phyloP scores from a whole-genome alignment of 352 stramenopile genomes.

The Globisporangium apiculatum region DNA sequence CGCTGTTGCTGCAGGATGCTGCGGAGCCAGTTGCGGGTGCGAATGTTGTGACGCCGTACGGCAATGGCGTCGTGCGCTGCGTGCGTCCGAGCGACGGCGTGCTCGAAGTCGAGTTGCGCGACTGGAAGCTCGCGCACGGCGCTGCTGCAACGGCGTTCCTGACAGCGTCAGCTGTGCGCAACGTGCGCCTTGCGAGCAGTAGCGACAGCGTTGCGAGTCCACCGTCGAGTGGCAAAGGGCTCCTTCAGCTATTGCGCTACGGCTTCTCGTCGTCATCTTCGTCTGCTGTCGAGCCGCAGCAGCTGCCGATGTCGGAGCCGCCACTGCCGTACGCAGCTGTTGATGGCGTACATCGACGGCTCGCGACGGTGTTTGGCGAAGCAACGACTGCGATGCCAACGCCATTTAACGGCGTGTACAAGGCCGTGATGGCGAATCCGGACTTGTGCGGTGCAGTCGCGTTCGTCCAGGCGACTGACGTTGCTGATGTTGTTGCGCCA shows the following conservation, averaged over 20 bases:
- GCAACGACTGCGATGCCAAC: constrained; percentile 40
- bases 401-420: constrained; percentile 38
- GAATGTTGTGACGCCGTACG: constrained; percentile 47
- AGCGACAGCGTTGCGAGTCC: constrained; percentile 12
- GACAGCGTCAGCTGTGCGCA: constrained; percentile 32
- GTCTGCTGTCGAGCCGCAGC: too few species aligned
- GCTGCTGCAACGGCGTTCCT: constrained; percentile 49
- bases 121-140: constrained; percentile 33
- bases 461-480: constrained; percentile 37
- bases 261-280: constrained; percentile 18
- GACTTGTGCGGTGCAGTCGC: constrained; percentile 33
- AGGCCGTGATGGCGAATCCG: constrained; percentile 39
- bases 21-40: constrained; percentile 22
- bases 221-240: constrained; percentile 39
- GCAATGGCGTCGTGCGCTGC: constrained; percentile 42
- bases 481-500: constrained; percentile 25
- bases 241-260: constrained; percentile 71
- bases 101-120: constrained; percentile 42
- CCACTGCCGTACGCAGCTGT: constrained; percentile 25
- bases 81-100: constrained; percentile 38
- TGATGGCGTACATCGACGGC: constrained; percentile 29
- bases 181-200: constrained; percentile 21
- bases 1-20: background rate
- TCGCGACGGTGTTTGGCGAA: constrained; percentile 57
- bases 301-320: background rate